Evolutionary conservation across 208 protist genomes (phyloP), one percentile per base, ranked within the genome.

Genomic region (Crithidia fasciculata): DNA sequence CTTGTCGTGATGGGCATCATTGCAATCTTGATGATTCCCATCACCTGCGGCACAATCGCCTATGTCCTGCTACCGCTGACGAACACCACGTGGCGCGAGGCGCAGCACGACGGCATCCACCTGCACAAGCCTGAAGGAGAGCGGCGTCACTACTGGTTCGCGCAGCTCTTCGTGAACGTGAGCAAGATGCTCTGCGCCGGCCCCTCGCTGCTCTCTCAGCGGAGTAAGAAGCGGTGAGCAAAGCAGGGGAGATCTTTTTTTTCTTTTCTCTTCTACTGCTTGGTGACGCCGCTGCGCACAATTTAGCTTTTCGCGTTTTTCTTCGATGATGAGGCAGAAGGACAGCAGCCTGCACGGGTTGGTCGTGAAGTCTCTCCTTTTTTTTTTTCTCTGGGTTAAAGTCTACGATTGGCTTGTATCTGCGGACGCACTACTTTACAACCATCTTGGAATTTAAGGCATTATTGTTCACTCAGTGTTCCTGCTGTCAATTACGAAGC

Each of bases 1-100:
- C 40, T 80, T 9, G 16, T 39, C 4, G 44, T 76, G 10, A 76
- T 78, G 82, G 71, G 28, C 7, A 65, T 78, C 50, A 78, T 83
- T 7, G 77, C 44, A 0, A 39, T 76, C 0, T 47, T 81, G 15
- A 55, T 82, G 47, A 19, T 80, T 0, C 70, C 82, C 13, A 52
- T 83, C 16, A 70, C 74, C n/a, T 7, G 18, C 4, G 77, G 65
- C 43, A 83, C 77, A 28, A 50, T 76, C 15, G 57, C 62, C 39
- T 86, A 83, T 57, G 57, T 86, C 43, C 55, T 86, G 5, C 60
- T 83, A 12, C 77, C 71, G 16, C 56, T 81, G 41, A 78, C 69
- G 7, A 72, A 67, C 18, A 83, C 66, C 12, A 81, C 78, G 7
- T 82, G 81, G 71, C 56, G 74, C 9, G 82, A 80, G 65, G 69